phyloP scores from a whole-genome alignment of 148 eudicot genomes.

The Suaeda aralocaspica region DNA sequence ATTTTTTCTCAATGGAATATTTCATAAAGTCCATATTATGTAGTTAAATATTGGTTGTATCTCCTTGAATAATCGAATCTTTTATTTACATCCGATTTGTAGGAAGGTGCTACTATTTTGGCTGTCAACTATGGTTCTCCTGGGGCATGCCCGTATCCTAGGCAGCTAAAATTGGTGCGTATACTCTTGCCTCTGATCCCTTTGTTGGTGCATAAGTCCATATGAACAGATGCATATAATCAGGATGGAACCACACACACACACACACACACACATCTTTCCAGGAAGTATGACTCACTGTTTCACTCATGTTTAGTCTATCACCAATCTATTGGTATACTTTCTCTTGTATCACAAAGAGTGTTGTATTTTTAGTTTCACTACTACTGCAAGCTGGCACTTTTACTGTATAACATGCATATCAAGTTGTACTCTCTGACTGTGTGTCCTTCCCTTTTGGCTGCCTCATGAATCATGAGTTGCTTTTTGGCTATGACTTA shows the following conservation, averaged over 20 bases:
- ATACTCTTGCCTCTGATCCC: neutral
- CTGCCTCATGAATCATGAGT: neutral
- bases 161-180: conserved; percentile 73
- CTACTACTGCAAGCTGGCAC: conserved; percentile 2
- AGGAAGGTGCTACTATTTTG: conserved; percentile 85
- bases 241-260: too few species aligned
- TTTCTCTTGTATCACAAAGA: neutral
- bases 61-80: neutral
- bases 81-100: conserved; percentile 9
- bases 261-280: too few species aligned
- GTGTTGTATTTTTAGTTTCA: neutral
- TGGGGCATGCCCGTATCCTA: conserved; percentile 88
- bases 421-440: neutral
- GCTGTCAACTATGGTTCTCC: conserved; percentile 91
- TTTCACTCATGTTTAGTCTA: neutral
- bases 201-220: neutral
- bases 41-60: neutral
- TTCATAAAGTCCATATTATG: neutral
- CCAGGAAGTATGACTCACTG: too few species aligned
- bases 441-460: neutral
- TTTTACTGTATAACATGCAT: neutral
- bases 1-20: neutral
- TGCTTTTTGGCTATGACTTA: conserved; percentile 3
- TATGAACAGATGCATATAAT: neutral
- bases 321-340: neutral